Base-by-base conservation (phyloP, 805 yeast genomes). In the Sugiyamaella valdiviana region DNA sequence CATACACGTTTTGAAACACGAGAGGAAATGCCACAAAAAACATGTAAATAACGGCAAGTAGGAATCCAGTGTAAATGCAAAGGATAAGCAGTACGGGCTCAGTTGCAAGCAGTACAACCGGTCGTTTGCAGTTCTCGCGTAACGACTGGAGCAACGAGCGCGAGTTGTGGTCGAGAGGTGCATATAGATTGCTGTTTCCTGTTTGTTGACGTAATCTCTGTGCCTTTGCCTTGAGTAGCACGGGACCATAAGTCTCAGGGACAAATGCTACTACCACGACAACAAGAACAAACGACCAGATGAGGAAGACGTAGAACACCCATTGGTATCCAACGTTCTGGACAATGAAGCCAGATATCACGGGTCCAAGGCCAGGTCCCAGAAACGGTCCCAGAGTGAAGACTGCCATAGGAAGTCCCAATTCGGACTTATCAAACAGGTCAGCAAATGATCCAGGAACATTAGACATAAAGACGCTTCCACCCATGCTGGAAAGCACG, bases 361-460 rank as follows among this genome's bases (percentile, higher is more conserved):
- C 62, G 0, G 90, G 90, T 0, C 87, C 87, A 19, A 82, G 57
- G 0, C 80, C 74, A 0, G 95, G 95, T 46, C 95, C 95, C 62
- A 82, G 72, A 58, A 86, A 80, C 19, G 93, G 89, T 9, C 89
- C 85, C 48, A 84, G 65, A 63, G 90, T 82, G 67, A 83, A 85
- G n/a, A 80, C 66, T 2, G 85, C 77, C 81, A 85, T 77, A 15
- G 95, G 89, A 2, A 81, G 57, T 14, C 88, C 84, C 61, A 80
- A 66, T 60, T 80, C 79, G 39, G 76, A 74, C 32, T 81, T 78
- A 19, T 72, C 75, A 82, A 90, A 88, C 42, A 87, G 66, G 66
- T 88, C 96, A 48, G 82, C 70, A 52, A 88, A 78, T 3, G 93
- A 81, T 54, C 95, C 96, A 46, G 90, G 88, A 12, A 88, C 91